phyloP scores from a whole-genome alignment of 2,329 filamentous ascomycete species.

The Penicillium verrucosum region DNA sequence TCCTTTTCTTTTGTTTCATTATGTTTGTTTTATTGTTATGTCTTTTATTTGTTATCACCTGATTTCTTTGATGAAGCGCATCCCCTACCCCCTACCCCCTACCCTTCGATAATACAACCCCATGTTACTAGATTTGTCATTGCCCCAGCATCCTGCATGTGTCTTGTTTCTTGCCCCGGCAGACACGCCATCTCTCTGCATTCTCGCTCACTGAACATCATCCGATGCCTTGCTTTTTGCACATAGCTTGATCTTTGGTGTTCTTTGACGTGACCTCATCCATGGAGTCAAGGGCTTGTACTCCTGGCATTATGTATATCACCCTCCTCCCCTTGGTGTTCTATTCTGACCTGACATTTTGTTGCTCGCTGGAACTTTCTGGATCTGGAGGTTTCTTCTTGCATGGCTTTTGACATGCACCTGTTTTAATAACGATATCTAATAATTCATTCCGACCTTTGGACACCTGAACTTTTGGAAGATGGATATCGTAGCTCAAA shows the following conservation, averaged over 20 bases:
- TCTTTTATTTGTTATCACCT: conserved; percentile 7
- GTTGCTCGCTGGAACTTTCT: neutral
- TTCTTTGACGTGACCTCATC: conserved; percentile 17
- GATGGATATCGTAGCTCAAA: neutral
- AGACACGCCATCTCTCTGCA: conserved; percentile 15
- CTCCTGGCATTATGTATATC: conserved; percentile 27
- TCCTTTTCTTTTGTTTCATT: conserved; percentile 25
- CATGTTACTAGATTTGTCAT: conserved; percentile 19
- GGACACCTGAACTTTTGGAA: neutral
- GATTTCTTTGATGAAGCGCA: conserved; percentile 5
- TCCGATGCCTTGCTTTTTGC: conserved; percentile 16
- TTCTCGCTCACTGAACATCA: conserved; percentile 17
- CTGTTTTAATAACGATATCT: conserved; percentile 24
- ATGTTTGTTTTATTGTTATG: conserved; percentile 16
- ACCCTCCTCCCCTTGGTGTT: neutral
- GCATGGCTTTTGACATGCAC: conserved; percentile 9
- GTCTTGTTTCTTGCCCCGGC: conserved; percentile 8
- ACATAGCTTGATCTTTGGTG: conserved; percentile 24
- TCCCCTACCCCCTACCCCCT: neutral
- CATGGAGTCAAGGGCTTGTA: conserved; percentile 16
- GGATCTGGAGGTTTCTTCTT: conserved; percentile 8
- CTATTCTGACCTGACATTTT: neutral
- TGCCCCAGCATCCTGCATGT: conserved; percentile 23
- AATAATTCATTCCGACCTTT: conserved; percentile 10
- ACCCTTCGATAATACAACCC: conserved; percentile 4